Base-by-base conservation (phyloP, 768 basidiomycete genomes). In the Tylopilus vinaceipallidus region DNA sequence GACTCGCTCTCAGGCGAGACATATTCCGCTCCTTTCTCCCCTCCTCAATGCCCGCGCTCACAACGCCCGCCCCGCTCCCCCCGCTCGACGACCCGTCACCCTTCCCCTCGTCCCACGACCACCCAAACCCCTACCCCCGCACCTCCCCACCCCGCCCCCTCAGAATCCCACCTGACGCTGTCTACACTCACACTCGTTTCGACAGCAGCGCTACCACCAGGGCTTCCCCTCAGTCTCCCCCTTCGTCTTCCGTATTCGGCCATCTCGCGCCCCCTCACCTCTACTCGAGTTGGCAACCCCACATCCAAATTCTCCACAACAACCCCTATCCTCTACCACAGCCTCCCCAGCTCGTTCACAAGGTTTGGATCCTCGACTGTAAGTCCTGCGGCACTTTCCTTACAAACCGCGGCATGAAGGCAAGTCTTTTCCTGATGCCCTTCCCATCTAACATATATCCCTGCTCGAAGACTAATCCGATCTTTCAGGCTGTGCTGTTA, bases 341-440 rank as follows among this genome's bases (percentile, higher is more conserved):
- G 33, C 56, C 60, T 3, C 60, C 63, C 1, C 66, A 69, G 34
- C 65, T 81, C 40, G 70, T 76, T 8, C 86, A 88, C 67, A 86
- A 85, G 66, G 88, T 92, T 45, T 91, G 87, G 82, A 81, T 88
- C 27, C 70, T 93, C 45, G 84, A 88, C 64, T 93, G 91, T 69
- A 81, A 76, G 55, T 74, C 80, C 7, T 92, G 91, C 64, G 74
- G 75, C 26, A 79, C 76, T 17, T 91, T 91, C 62, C 68, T 92
- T 41, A 88, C 89, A 14, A 91, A 92, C 65, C 79, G 90, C 23
- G 90, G 84, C 48, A 92, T 92, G 90, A 87, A 88, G 78, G 88
- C 82, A 58, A 66, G 76, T 52, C 38, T 33, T 37, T 29, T 24
- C 33, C 29, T 22, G 40, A 10, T 26, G 16, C 34, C 45, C 3